Conservation (phyloP, 2,329 filamentous ascomycete genomes). For the Emydomyces testavorans region DNA sequence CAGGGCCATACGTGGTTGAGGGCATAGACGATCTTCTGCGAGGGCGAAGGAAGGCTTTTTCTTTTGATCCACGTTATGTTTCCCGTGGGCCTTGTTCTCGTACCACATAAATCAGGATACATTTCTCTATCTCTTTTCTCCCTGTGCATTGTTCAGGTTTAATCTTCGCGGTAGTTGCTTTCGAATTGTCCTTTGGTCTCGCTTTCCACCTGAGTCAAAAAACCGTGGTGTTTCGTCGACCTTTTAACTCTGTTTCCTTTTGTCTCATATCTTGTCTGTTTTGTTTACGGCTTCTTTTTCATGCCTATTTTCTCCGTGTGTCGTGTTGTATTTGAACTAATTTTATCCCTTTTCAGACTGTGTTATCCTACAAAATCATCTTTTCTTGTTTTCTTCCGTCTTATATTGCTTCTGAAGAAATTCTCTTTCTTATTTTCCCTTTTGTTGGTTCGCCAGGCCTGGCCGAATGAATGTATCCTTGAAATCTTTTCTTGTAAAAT, state of each 20-base stretch:
- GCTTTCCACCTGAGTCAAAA: neutral
- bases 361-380: neutral
- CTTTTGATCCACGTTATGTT: constrained; percentile 10
- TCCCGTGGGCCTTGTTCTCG: constrained; percentile 6
- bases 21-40: neutral
- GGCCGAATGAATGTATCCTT: constrained; percentile 11
- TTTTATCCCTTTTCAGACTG: neutral
- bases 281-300: constrained; percentile 15
- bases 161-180: neutral
- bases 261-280: constrained; percentile 17
- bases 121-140: constrained; percentile 2
- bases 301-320: constrained; percentile 5
- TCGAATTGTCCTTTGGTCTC: neutral
- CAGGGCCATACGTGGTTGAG: neutral
- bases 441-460: constrained; percentile 1
- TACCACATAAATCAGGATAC: neutral
- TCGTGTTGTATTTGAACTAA: constrained; percentile 15
- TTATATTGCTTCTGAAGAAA: constrained; percentile 10
- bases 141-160: neutral
- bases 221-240: neutral
- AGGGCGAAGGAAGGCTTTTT: neutral
- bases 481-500: constrained; percentile 24
- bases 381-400: constrained; percentile 11
- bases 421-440: constrained; percentile 22
- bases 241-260: neutral